Percentiles rank a stretch among this genome's conserved stretches.
These are phyloP conservation scores for Dissophora ornata DNA, from an alignment of 192 early-diverging fungal genomes.

Conservation along the genomic window DNA sequence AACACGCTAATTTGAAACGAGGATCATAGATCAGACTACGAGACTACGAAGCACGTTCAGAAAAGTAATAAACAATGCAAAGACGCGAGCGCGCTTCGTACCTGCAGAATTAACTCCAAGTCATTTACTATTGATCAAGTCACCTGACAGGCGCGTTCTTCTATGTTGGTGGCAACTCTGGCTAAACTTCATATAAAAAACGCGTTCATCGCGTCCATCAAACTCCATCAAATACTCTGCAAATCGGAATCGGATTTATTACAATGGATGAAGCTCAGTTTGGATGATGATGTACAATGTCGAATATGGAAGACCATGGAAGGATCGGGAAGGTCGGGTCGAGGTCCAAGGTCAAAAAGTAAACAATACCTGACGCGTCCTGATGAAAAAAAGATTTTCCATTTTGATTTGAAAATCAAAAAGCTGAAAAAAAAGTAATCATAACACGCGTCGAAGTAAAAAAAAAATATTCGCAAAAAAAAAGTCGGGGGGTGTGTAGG, in stretches of 20 bases:
- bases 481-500: not conserved
- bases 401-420: conserved; percentile 8
- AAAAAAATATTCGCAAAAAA: conserved; percentile 6
- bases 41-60: too few species aligned
- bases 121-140: too few species aligned
- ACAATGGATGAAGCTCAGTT: conserved; percentile 9
- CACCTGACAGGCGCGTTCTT: too few species aligned
- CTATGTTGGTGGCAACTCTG: too few species aligned
- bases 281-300: conserved; percentile 39
- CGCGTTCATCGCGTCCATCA: not conserved
- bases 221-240: not conserved
- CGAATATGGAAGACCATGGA: conserved; percentile 24
- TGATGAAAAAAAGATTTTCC: conserved; percentile 8
- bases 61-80: too few species aligned
- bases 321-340: not conserved
- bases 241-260: conserved; percentile 26
- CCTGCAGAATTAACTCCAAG: too few species aligned
- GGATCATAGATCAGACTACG: too few species aligned
- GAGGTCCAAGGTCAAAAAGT: conserved; percentile 6
- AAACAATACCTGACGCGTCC: conserved; percentile 24
- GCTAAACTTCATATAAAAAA: too few species aligned
- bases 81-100: too few species aligned
- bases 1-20: too few species aligned
- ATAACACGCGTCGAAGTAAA: conserved; percentile 10
- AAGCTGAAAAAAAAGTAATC: too few species aligned